Conservation (phyloP, 371 early-diverging fungal species). For the Chytridium lagenaria region DNA sequence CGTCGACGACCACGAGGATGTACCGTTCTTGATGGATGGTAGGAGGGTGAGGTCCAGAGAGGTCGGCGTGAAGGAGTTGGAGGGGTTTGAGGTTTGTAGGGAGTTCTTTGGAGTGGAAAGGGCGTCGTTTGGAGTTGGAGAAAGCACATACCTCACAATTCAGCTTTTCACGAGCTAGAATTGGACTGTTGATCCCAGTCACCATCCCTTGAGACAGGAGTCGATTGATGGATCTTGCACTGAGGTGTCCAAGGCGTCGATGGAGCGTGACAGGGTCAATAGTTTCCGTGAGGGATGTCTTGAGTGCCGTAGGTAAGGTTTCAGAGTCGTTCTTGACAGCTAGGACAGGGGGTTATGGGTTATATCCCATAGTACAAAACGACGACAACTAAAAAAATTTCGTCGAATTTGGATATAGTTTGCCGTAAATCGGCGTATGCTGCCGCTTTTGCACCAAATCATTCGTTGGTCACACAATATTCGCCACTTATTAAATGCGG, state of each 20-base stretch:
- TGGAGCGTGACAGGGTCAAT: not conserved
- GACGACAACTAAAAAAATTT: too few species aligned
- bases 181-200: not conserved
- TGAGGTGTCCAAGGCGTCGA: not conserved
- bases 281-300: not conserved
- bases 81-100: not conserved
- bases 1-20: not conserved
- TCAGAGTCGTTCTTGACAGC: too few species aligned
- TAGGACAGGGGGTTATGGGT: too few species aligned
- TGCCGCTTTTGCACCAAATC: too few species aligned
- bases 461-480: too few species aligned
- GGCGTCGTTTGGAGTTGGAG: not conserved
- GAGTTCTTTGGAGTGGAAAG: not conserved
- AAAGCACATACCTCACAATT: not conserved
- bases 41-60: not conserved
- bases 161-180: not conserved
- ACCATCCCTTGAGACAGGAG: not conserved
- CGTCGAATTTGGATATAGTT: too few species aligned
- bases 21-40: not conserved
- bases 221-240: not conserved
- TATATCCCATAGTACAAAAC: too few species aligned
- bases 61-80: not conserved
- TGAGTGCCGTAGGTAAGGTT: not conserved
- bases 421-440: too few species aligned
- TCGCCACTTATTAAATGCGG: too few species aligned